Evolutionary conservation across 805 yeast species (phyloP), one percentile per base, ranked within the genome.

Genomic region (Wickerhamiella lipophila): DNA sequence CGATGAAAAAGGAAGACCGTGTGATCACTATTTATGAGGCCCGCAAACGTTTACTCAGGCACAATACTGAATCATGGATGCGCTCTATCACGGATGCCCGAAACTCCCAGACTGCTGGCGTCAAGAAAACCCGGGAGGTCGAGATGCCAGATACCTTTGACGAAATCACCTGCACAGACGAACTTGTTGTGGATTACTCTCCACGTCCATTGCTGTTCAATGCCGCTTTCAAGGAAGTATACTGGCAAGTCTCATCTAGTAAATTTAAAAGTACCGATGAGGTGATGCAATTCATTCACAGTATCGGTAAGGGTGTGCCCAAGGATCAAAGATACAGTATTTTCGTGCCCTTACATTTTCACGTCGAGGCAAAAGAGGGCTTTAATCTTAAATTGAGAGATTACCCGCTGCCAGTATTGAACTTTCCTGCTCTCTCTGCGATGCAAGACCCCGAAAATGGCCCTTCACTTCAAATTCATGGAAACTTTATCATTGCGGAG

Each of bases 231-330:
- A 71, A 69, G 48, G 72, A 73, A 39, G 60, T 78, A 16, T 72
- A 72, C 43, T 62, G 79, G 52, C 65, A 64, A 12, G 47, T 82
- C 3, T 67, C 65, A 26, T 67, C 70, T 40, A 84, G 88, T 0
- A 55, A 64, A 0, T 74, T 73, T 58, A 78, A 78, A 1, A 52
- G 70, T 8, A 15, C n/a, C 8, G 70, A 68, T 2, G 66, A 74
- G 6, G 65, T 83, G 26, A 74, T 82, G 1, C 64, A 76, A n/a
- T 88, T 77, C 59, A 60, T 88, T 23, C 63, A 79, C 58, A 73
- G 77, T 4, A 68, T 82, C 6, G 97, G 96, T 1, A 87, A 86
- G 60, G 94, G 92, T 0, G 74, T 81, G 11, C 96, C 97, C 0
- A 58, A 60, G 47, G 84, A 81, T 50, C 76, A 86, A 0, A 59